phyloP scores from a whole-genome alignment of 345 rosid species.

The Lepidium aucheri region DNA sequence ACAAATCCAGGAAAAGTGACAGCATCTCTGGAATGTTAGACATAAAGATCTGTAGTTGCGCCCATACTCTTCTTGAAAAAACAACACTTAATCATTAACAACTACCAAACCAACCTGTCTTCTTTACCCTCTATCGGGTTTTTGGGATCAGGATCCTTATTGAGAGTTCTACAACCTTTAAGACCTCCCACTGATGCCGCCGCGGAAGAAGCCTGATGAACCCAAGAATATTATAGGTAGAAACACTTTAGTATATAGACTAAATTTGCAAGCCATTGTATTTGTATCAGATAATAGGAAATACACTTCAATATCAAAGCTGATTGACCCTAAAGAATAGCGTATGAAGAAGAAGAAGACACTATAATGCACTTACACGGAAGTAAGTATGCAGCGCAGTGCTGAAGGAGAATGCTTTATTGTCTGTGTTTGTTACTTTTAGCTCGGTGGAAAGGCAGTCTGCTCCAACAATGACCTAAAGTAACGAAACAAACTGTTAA shows the following conservation, averaged over 20 bases:
- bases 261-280: conserved; percentile 7
- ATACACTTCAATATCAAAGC: neutral
- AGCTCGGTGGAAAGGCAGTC: conserved; percentile 78
- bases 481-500: conserved; percentile 3
- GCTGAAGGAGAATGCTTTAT: conserved; percentile 68
- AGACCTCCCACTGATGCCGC: conserved; percentile 71
- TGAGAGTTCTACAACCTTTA: conserved; percentile 84
- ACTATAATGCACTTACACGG: conserved; percentile 34
- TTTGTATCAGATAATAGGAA: neutral
- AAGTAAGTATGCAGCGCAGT: conserved; percentile 88
- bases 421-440: conserved; percentile 61
- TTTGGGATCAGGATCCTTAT: conserved; percentile 85
- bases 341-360: neutral
- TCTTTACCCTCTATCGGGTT: conserved; percentile 72
- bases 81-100: neutral
- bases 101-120: conserved; percentile 51
- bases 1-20: conserved; percentile 87
- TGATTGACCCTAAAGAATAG: neutral
- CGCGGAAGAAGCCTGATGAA: conserved; percentile 67
- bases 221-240: neutral
- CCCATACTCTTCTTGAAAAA: neutral
- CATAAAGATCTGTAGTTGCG: neutral
- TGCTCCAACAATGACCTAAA: conserved; percentile 52
- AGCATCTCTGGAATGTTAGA: conserved; percentile 48
- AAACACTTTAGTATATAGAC: neutral